Conservation (phyloP, 163 green algal species). For the Scenedesmus sp. region DNA sequence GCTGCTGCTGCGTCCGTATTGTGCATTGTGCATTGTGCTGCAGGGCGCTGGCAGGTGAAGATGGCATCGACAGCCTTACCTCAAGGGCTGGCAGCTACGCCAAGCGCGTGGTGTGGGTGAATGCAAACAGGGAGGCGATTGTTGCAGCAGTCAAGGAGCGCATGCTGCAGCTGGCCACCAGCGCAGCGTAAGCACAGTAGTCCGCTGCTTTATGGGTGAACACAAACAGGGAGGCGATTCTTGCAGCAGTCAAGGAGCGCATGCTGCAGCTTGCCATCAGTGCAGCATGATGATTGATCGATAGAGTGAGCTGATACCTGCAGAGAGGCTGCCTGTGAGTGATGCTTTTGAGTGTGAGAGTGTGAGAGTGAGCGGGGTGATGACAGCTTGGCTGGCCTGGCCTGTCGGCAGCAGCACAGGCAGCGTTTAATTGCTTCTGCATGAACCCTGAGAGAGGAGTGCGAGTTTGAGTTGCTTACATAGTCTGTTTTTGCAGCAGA, state of each 20-base stretch:
- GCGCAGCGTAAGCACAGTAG: not conserved
- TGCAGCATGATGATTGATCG: not conserved
- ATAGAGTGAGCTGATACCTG: not conserved
- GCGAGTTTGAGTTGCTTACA: no score
- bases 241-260: constrained; percentile 16
- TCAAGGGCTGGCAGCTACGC: constrained; percentile 61
- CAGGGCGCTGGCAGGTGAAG: constrained; percentile 54
- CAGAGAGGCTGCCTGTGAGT: not conserved
- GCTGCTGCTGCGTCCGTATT: not conserved
- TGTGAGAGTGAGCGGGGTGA: no score
- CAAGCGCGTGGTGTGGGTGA: constrained; percentile 65
- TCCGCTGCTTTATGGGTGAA: constrained; percentile 49
- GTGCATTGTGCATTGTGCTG: not conserved
- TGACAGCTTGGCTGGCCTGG: no score
- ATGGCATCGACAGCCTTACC: constrained; percentile 64
- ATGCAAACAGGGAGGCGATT: constrained; percentile 57
- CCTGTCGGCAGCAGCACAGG: no score
- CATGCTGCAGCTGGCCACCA: constrained; percentile 28
- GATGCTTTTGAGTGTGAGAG: not conserved
- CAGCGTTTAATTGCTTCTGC: no score
- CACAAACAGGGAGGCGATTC: constrained; percentile 48
- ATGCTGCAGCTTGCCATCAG: constrained; percentile 24
- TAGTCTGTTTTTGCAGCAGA: no score
- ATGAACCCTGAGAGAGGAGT: no score
- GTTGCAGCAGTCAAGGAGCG: constrained; percentile 40